A percentile compares a stretch with the other conserved stretches of the same genome.
phyloP scores from a whole-genome alignment of 2,329 filamentous ascomycete genomes.

The Botrytis paeoniae region DNA sequence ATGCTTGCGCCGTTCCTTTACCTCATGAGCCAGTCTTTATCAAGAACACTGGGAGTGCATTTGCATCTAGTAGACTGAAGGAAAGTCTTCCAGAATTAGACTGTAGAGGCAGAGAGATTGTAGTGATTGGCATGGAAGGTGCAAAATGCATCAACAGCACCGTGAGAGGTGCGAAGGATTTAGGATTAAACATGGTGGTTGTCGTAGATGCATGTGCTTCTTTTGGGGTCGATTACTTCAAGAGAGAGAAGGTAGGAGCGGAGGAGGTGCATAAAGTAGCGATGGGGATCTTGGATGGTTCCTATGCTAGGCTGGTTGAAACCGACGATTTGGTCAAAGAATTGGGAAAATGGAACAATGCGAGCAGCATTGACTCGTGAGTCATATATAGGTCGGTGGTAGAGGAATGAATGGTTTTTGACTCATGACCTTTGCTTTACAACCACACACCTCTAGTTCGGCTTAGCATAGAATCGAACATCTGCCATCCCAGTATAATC shows the following conservation, averaged over 20 bases:
- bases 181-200: slow-evolving; percentile 29
- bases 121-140: slow-evolving; percentile 31
- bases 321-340: not conserved
- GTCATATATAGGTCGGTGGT: too few species aligned
- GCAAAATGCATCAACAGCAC: slow-evolving; percentile 30
- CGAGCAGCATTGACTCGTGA: not conserved
- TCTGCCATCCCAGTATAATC: not conserved
- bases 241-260: not conserved
- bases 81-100: slow-evolving; percentile 6
- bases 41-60: slow-evolving; percentile 28
- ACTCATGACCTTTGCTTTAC: not conserved
- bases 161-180: slow-evolving; percentile 26
- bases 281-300: slow-evolving; percentile 3
- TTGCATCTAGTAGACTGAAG: slow-evolving; percentile 20
- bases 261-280: slow-evolving; percentile 14
- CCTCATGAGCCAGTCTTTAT: slow-evolving; percentile 24
- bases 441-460: not conserved
- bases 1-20: slow-evolving; percentile 24
- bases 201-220: slow-evolving; percentile 30
- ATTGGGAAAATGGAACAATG: not conserved
- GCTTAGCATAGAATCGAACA: not conserved
- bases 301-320: not conserved
- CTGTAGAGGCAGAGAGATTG: slow-evolving; percentile 22
- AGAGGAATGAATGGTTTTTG: not conserved
- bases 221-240: slow-evolving; percentile 16